Conservation (phyloP, 306 rosid genomes). For the Trichosanthes truncata region DNA sequence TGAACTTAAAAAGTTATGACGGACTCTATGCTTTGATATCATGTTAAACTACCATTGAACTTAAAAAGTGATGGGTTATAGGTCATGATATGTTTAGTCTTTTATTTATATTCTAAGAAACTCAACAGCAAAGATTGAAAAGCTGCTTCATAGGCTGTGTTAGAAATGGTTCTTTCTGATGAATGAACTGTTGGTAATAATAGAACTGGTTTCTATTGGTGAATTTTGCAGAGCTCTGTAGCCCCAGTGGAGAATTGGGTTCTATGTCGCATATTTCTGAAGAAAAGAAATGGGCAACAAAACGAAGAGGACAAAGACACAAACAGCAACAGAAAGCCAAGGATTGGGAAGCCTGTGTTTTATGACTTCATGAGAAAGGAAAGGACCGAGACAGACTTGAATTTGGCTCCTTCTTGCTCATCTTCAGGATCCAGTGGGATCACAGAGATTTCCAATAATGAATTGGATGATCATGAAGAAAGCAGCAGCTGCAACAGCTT, state of each 20-base stretch:
- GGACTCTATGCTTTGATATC: not conserved
- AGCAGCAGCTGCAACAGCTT: conserved; percentile 63
- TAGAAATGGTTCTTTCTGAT: not conserved
- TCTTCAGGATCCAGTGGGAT: conserved; percentile 67
- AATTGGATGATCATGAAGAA: conserved; percentile 59
- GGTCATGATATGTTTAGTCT: too few relatives aligned
- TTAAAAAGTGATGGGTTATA: too few relatives aligned
- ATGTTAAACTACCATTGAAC: too few relatives aligned
- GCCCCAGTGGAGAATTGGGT: conserved; percentile 62
- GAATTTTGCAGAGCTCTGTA: conserved; percentile 23
- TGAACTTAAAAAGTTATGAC: not conserved
- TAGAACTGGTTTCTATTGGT: not conserved
- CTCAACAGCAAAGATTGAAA: too few relatives aligned
- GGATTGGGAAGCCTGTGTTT: conserved; percentile 44
- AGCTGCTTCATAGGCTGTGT: not conserved
- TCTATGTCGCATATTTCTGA: conserved; percentile 80
- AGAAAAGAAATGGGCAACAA: conserved; percentile 55
- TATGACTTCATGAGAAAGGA: conserved; percentile 68
- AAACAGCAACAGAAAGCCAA: not conserved
- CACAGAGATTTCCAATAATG: conserved; percentile 41
- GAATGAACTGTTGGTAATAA: not conserved
- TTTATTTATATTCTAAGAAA: too few relatives aligned
- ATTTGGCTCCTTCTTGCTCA: conserved; percentile 29
- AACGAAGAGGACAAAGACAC: conserved; percentile 22
- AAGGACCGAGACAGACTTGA: conserved; percentile 24